Evolutionary conservation across 805 yeast species (phyloP), one percentile per base, ranked within the genome.

Genomic region (Wickerhamiella bombiphila): DNA sequence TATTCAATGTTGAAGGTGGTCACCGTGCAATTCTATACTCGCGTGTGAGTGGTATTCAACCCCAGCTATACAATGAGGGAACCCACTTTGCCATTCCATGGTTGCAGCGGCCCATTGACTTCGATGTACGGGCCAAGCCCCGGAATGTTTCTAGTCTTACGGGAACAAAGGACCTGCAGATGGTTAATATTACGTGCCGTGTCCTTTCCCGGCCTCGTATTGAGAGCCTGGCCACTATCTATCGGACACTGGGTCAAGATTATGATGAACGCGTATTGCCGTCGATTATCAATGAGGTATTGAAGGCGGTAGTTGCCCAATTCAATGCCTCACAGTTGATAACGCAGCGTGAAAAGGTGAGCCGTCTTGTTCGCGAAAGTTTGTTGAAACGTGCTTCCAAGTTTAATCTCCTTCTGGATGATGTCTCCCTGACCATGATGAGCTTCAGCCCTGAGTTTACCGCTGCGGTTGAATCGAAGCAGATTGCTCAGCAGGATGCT

Each of bases 101-200:
- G 86, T 61, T 91, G 38, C 96, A 91, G 60, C 79, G 82, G 35
- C 95, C 98, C 29, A 69, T 85, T 35, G 72, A 85, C 37, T 91
- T 80, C 60, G 97, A 91, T 57, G 94, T 91, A 42, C 74, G 98
- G 53, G 96, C 98, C 34, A 88, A 83, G 58, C 98, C 98, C 42
- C 76, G 96, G 62, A 85, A 85, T 50, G 93, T 91, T 43, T 81
- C 96, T 11, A 82, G 95, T 19, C 70, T 93, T 53, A 91, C 98
- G 1, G 98, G 98, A 48, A 91, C 98, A 17, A 91, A 91, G 64
- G 98, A 91, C 63, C 70, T 91, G 56, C 98, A 91, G 65, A 91
- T 91, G 98, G 98, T 91, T 35, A 91, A 85, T 60, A 88, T 91
- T 55, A 88, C 97, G n/a, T 91, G 98, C 61, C 78, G 98, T 65